Conservation (phyloP, 371 early-diverging fungal species). For the Mucor ambiguus region DNA sequence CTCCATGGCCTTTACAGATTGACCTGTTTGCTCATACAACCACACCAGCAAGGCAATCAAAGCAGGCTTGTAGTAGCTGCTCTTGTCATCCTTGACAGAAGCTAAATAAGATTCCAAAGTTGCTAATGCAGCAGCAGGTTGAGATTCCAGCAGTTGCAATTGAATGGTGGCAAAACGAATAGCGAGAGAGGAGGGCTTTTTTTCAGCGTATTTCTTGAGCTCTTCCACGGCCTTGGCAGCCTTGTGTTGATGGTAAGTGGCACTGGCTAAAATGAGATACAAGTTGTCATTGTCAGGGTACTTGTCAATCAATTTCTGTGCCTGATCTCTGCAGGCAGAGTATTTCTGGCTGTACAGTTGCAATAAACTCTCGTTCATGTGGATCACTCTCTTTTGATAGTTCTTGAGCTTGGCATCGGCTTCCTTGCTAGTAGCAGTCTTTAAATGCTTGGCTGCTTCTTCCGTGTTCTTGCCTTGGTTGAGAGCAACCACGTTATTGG, state of each 20-base stretch:
- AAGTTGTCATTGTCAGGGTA: constrained; percentile 67
- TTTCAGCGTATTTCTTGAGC: constrained; percentile 47
- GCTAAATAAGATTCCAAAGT: constrained; percentile 54
- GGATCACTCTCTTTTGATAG: constrained; percentile 66
- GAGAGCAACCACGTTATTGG: constrained; percentile 69
- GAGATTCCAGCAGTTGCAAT: constrained; percentile 57
- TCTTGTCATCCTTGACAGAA: constrained; percentile 26
- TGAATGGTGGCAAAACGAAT: constrained; percentile 71
- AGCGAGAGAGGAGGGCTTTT: constrained; percentile 54
- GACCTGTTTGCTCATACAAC: constrained; percentile 70
- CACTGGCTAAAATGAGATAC: constrained; percentile 64
- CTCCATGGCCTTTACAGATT: constrained; percentile 61
- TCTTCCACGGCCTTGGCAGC: constrained; percentile 63
- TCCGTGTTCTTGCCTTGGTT: constrained; percentile 59
- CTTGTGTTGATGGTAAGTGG: constrained; percentile 55
- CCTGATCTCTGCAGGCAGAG: constrained; percentile 58
- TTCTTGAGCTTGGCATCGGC: constrained; percentile 63
- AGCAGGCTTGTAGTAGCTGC: constrained; percentile 57
- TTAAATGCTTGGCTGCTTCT: constrained; percentile 63
- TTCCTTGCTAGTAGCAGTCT: constrained; percentile 56
- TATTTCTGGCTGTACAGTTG: constrained; percentile 48
- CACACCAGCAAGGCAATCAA: constrained; percentile 69
- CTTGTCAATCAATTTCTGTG: constrained; percentile 52
- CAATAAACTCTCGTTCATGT: constrained; percentile 71
- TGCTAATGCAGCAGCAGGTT: constrained; percentile 53